These are phyloP conservation scores for Fusarium tupiense DNA, from an alignment of 2,329 filamentous ascomycete species.

Conservation along the genomic window DNA sequence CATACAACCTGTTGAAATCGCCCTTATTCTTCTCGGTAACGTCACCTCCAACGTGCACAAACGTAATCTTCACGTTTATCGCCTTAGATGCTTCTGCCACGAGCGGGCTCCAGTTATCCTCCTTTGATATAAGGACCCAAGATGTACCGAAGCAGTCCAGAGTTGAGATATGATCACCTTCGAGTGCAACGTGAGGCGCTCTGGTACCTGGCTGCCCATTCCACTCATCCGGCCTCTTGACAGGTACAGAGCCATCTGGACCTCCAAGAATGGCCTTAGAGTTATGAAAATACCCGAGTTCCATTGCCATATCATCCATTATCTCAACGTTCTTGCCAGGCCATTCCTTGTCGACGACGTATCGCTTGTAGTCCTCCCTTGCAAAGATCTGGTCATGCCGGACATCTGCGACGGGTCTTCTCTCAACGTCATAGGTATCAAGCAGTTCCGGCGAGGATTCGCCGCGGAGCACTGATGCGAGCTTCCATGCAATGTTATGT, in stretches of 20 bases:
- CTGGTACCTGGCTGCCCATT: constrained; percentile 36
- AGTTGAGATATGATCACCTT: constrained; percentile 4
- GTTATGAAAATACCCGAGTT: constrained; percentile 23
- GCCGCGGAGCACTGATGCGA: constrained; percentile 47
- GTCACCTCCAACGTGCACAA: constrained; percentile 4
- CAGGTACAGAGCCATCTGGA: constrained; percentile 1
- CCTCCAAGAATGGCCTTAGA: background rate
- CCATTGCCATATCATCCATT: constrained; percentile 23
- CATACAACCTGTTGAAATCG: background rate
- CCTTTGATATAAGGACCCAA: constrained; percentile 19
- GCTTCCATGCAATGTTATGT: constrained; percentile 55
- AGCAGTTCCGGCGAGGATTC: constrained; percentile 40
- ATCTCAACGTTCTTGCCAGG: background rate
- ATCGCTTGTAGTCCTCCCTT: constrained; percentile 32
- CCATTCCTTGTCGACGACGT: constrained; percentile 13
- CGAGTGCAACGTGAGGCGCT: constrained; percentile 31
- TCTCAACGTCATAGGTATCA: constrained; percentile 52
- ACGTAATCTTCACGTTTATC: background rate
- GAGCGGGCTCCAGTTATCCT: background rate
- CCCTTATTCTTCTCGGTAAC: background rate
- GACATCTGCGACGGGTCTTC: constrained; percentile 42
- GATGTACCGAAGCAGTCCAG: constrained; percentile 18
- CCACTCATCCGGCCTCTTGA: constrained; percentile 36
- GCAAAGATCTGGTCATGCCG: constrained; percentile 41
- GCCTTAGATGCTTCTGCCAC: background rate